These are phyloP conservation scores for Plenodomus tracheiphilus DNA, from an alignment of 2,329 filamentous ascomycete species.

Conservation along the genomic window DNA sequence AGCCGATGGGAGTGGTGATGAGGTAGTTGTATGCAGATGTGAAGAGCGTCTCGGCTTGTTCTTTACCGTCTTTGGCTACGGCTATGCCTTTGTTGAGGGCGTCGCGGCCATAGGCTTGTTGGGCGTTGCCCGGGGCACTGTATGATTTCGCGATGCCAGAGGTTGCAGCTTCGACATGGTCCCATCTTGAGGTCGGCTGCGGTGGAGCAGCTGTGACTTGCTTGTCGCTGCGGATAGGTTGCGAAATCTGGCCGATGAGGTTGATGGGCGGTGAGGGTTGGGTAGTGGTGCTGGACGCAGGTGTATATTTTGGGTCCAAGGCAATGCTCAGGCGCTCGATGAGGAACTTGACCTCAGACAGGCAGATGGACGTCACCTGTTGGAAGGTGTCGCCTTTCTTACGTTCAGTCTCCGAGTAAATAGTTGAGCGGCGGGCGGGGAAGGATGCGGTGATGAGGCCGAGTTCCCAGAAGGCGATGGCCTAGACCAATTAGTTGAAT, in stretches of 20 bases:
- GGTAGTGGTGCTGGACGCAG: conserved; percentile 14
- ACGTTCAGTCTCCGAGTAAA: conserved; percentile 87
- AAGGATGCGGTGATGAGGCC: conserved; percentile 76
- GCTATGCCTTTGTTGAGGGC: conserved; percentile 39
- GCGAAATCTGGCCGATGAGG: conserved; percentile 55
- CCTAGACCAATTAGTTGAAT: conserved; percentile 47
- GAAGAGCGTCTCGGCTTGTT: conserved; percentile 29
- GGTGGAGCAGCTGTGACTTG: conserved; percentile 47
- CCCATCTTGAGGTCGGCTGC: conserved; percentile 41
- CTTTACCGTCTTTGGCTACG: conserved; percentile 34
- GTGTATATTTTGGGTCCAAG: conserved; percentile 29
- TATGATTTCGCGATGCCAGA: conserved; percentile 51
- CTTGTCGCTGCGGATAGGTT: conserved; percentile 53
- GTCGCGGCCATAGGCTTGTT: conserved; percentile 42
- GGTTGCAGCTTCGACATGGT: conserved; percentile 33
- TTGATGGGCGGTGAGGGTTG: conserved; percentile 41
- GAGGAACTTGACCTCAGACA: conserved; percentile 70
- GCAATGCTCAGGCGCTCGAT: conserved; percentile 65
- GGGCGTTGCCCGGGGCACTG: conserved; percentile 35
- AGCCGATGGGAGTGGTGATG: conserved; percentile 58
- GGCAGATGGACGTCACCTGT: conserved; percentile 71
- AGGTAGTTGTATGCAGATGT: conserved; percentile 32
- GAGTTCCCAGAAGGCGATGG: conserved; percentile 91
- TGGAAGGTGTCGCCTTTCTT: conserved; percentile 79
- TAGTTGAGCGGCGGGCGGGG: conserved; percentile 73